Evolutionary conservation across 2,329 filamentous ascomycete species (phyloP).

Genomic region (Elsinoe perseae): DNA sequence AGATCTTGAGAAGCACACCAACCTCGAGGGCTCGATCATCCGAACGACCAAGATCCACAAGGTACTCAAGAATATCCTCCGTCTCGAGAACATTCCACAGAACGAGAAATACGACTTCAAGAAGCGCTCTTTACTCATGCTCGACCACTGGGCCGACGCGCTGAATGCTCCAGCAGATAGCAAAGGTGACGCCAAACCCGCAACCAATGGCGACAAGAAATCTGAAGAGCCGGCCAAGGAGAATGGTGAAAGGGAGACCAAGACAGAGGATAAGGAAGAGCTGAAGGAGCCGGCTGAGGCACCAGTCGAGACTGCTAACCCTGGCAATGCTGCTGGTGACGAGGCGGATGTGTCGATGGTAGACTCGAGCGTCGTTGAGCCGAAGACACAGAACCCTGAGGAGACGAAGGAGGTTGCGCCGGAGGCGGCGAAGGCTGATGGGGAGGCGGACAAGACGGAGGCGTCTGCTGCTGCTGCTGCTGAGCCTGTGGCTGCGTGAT

Average conservation of each 20-base stretch:
- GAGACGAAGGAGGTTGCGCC: conserved; percentile 23
- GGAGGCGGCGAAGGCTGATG: conserved; percentile 18
- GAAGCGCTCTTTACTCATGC: conserved; percentile 65
- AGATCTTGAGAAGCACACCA: conserved; percentile 71
- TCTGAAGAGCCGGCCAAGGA: conserved; percentile 33
- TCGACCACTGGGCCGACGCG: conserved; percentile 84
- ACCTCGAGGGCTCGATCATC: conserved; percentile 85
- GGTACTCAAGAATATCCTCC: conserved; percentile 88
- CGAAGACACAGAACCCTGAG: conserved; percentile 20
- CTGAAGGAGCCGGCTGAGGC: conserved; percentile 14
- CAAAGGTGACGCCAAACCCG: conserved; percentile 21
- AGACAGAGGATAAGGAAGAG: conserved; percentile 13
- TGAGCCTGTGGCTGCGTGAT: conserved; percentile 17
- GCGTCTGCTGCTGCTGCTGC: conserved; percentile 20
- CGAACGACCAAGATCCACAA: conserved; percentile 96
- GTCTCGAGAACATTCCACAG: conserved; percentile 73
- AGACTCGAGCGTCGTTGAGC: conserved; percentile 26
- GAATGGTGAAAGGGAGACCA: conserved; percentile 27
- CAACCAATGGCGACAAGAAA: conserved; percentile 23
- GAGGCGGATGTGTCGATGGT: conserved; percentile 26
- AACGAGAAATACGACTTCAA: conserved; percentile 90
- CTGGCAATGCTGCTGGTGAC: conserved; percentile 23
- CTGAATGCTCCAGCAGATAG: conserved; percentile 38
- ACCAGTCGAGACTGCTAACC: conserved; percentile 23
- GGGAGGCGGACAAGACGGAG: conserved; percentile 19